Percentiles rank a stretch among this genome's conserved stretches.
phyloP scores from a whole-genome alignment of 805 yeast genomes.

The Myxozyma neotropica region DNA sequence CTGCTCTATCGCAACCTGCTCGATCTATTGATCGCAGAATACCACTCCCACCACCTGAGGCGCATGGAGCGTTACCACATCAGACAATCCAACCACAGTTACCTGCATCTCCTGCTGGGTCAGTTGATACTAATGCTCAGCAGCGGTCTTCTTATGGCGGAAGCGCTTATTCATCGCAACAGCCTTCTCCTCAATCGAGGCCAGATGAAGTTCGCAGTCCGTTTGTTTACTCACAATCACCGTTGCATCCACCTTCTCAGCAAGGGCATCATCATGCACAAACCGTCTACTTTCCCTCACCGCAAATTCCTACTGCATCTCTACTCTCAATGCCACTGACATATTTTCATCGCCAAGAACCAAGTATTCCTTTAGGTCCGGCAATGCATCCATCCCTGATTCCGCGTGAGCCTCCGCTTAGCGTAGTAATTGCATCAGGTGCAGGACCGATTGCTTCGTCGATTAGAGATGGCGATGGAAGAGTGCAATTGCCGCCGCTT shows the following conservation, averaged over 20 bases:
- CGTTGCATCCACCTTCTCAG: not conserved
- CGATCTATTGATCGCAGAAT: not conserved
- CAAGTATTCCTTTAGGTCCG: not conserved
- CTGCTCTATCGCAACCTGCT: not conserved
- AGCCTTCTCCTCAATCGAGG: not conserved
- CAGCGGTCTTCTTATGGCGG: not conserved
- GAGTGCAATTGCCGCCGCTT: slow-evolving; percentile 23
- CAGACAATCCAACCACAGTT: not conserved
- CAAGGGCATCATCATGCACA: not conserved
- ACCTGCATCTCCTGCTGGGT: not conserved
- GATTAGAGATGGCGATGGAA: slow-evolving; percentile 14
- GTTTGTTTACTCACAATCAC: not conserved
- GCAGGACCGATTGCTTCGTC: not conserved
- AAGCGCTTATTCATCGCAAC: not conserved
- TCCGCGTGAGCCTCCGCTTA: slow-evolving; percentile 3
- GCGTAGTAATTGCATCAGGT: not conserved
- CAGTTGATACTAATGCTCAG: not conserved
- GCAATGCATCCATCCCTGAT: not conserved
- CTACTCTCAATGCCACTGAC: not conserved
- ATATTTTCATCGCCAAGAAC: not conserved
- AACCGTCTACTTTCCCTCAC: not conserved
- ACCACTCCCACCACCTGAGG: not conserved
- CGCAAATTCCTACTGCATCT: not conserved
- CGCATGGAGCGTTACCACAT: not conserved
- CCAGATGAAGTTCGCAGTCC: not conserved